phyloP scores from a whole-genome alignment of 495 filamentous ascomycete genomes.

The Aspergillus incahuasiensis region DNA sequence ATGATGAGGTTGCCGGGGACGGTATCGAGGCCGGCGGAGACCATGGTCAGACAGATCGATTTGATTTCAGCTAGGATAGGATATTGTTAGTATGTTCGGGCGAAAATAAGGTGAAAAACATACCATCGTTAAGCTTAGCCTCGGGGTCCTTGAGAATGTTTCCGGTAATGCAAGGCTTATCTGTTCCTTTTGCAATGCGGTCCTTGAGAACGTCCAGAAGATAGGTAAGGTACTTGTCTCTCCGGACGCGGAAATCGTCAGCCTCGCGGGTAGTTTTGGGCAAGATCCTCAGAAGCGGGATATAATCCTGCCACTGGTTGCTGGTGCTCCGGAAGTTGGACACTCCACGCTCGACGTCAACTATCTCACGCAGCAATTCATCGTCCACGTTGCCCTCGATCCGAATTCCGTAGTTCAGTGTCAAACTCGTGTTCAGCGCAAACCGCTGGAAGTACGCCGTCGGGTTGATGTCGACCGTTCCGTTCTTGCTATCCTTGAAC shows the following conservation, averaged over 20 bases:
- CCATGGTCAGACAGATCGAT: constrained; percentile 72
- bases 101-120: constrained; percentile 7
- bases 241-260: constrained; percentile 47
- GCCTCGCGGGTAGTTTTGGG: constrained; percentile 52
- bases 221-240: constrained; percentile 55
- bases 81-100: background rate
- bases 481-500: constrained; percentile 50
- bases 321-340: constrained; percentile 62
- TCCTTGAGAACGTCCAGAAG: constrained; percentile 58
- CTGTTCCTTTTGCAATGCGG: constrained; percentile 54
- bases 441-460: constrained; percentile 63
- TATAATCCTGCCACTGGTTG: constrained; percentile 70
- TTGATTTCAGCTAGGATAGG: constrained; percentile 64
- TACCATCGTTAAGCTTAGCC: constrained; percentile 56
- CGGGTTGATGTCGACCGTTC: constrained; percentile 58
- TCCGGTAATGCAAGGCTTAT: constrained; percentile 67
- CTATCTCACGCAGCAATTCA: constrained; percentile 56
- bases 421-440: constrained; percentile 61
- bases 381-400: constrained; percentile 57
- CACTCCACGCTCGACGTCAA: constrained; percentile 57
- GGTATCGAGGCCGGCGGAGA: constrained; percentile 66
- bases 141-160: constrained; percentile 64
- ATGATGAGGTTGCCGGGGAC: constrained; percentile 66
- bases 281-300: constrained; percentile 56
- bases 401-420: constrained; percentile 62